Evolutionary conservation across 2,329 filamentous ascomycete species (phyloP), one percentile per base, ranked within the genome.

Genomic region (Cytospora schulzeri): DNA sequence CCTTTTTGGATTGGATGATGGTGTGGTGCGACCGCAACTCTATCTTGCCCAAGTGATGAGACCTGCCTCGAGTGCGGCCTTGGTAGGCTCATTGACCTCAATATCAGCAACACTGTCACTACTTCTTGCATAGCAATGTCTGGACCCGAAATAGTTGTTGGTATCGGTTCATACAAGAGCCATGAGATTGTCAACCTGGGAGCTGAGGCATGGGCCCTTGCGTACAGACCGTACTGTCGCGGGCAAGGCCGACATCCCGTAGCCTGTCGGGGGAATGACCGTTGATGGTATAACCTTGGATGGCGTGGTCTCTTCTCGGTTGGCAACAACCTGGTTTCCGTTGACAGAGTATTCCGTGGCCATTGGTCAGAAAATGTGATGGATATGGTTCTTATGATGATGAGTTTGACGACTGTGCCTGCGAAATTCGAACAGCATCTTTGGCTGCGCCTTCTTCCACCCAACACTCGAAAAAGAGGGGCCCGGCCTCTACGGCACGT

Each of bases 391-490:
- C 31, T 4, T 29, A 33, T 62, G 57, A 64, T 26, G 51, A 35
- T 26, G 65, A 56, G 9, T 45, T 45, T 24, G 58, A 56, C 29
- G 48, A 48, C 9, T 52, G 58, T 45, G 35, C 35, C 29, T 28
- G 48, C 29, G 62, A 65, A 4, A 17, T n/a, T n/a, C 17, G 56
- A 15, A 68, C 50, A 0, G 56, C 41, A 17, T 48, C 4, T 79
- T 84, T 71, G 71, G 80, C 52, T 72, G 82, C 70, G 77, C 84
- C 69, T 80, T 89, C 76, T 75, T 91, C 78, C 68, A 90, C 74
- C 87, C 89, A 80, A 78, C 89, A 81, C 79, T 90, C 88, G 73
- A 89, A 80, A 76, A 89, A 80, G 62, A 91, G 70, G 67, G 88
- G 80, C 54, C 88, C 81, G 58, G 87, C 80, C 64, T 80, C 80